These are phyloP conservation scores for Coleophoma crateriformis DNA, from an alignment of 2,329 filamentous ascomycete genomes.

Conservation along the genomic window DNA sequence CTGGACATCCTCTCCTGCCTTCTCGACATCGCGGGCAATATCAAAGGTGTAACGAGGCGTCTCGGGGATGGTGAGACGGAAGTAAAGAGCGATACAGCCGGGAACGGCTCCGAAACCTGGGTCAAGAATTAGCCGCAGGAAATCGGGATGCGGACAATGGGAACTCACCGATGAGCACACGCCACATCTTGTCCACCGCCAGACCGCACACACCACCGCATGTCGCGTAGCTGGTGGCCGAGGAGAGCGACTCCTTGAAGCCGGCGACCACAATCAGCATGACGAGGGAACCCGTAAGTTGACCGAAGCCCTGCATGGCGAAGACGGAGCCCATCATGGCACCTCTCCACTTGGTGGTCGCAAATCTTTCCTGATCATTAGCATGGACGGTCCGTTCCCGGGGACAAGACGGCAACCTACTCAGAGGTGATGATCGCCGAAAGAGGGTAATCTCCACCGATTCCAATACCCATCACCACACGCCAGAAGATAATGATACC, in stretches of 20 bases:
- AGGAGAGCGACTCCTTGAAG: slow-evolving; percentile 43
- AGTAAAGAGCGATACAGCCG: slow-evolving; percentile 57
- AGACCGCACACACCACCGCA: slow-evolving; percentile 63
- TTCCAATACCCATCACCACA: slow-evolving; percentile 34
- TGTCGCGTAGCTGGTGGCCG: slow-evolving; percentile 35
- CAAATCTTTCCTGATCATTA: slow-evolving; percentile 56
- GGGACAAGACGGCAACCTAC: slow-evolving; percentile 46
- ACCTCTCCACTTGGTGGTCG: slow-evolving; percentile 53
- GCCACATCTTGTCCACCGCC: slow-evolving; percentile 81
- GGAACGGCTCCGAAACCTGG: slow-evolving; percentile 59
- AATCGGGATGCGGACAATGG: not conserved
- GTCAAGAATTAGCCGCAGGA: slow-evolving; percentile 21
- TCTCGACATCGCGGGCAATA: slow-evolving; percentile 33
- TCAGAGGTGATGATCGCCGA: slow-evolving; percentile 64
- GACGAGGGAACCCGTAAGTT: slow-evolving; percentile 58
- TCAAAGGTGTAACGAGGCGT: slow-evolving; percentile 61
- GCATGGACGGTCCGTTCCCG: not conserved
- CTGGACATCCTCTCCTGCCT: slow-evolving; percentile 13
- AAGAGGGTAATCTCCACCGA: slow-evolving; percentile 69
- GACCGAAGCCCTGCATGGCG: slow-evolving; percentile 64
- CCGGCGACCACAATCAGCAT: slow-evolving; percentile 54
- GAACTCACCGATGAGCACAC: slow-evolving; percentile 49
- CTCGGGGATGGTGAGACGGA: slow-evolving; percentile 62
- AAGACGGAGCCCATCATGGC: slow-evolving; percentile 65
- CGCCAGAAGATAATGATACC: slow-evolving; percentile 42